Conservation (phyloP, 108 stramenopile species). For the Stephanodiscus minutulus region DNA sequence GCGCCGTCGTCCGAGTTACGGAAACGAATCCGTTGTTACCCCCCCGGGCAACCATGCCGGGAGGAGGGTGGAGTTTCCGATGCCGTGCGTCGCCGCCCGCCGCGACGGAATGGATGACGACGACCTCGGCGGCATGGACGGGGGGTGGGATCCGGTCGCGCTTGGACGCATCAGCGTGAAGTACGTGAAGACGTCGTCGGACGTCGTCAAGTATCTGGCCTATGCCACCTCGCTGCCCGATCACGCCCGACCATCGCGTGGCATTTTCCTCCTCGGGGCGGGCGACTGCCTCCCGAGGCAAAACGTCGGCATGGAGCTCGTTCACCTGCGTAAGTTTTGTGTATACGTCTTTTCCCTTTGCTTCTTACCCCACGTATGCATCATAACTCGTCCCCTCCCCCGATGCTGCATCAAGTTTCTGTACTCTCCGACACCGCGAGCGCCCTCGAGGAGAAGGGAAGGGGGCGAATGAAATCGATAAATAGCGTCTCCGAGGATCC, state of each 20-base stretch:
- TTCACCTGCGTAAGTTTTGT: conserved; percentile 28
- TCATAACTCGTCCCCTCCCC: not conserved
- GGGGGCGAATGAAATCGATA: not conserved
- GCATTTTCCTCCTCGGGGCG: conserved; percentile 29
- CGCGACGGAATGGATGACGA: conserved; percentile 1
- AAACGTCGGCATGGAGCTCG: conserved; percentile 26
- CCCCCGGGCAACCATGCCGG: not conserved
- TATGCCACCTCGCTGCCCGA: conserved; percentile 38
- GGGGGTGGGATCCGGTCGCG: conserved; percentile 9
- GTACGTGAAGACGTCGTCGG: conserved; percentile 31
- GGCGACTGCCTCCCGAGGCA: conserved; percentile 11
- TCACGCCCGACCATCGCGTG: conserved; percentile 23
- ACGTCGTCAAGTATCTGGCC: conserved; percentile 28
- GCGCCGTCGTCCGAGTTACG: not conserved
- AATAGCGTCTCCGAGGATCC: not conserved
- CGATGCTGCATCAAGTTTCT: conserved; percentile 8
- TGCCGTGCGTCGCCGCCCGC: not conserved
- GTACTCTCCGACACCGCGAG: conserved; percentile 31
- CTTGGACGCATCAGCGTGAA: conserved; percentile 33
- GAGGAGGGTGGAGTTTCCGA: conserved; percentile 19
- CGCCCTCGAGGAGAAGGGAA: conserved; percentile 20
- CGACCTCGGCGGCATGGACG: not conserved
- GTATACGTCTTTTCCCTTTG: not conserved
- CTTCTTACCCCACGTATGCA: too few relatives aligned
- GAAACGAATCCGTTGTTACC: not conserved